A percentile compares a stretch with the other conserved stretches of the same genome.
Conservation (phyloP, 2,329 filamentous ascomycete genomes). For the Curvularia sp. region DNA sequence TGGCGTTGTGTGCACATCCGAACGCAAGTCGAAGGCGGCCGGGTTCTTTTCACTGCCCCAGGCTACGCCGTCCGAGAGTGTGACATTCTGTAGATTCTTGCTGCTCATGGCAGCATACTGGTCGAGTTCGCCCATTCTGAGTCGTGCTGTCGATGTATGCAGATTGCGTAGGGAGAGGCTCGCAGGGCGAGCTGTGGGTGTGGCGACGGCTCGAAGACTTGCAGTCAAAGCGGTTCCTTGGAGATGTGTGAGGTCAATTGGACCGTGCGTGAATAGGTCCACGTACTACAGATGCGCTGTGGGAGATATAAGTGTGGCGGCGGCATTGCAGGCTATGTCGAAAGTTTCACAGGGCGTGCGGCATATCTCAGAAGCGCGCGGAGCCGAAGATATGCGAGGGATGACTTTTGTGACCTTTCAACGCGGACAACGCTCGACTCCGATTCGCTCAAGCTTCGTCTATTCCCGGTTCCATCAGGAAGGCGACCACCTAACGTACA, state of each 20-base stretch:
- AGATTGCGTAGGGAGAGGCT: conserved; percentile 19
- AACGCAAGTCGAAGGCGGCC: conserved; percentile 64
- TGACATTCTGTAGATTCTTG: conserved; percentile 29
- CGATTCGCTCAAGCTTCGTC: conserved; percentile 1
- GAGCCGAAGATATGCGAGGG: conserved; percentile 10
- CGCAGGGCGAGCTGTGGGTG: conserved; percentile 18
- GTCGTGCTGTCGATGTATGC: conserved; percentile 24
- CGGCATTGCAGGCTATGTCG: conserved; percentile 33
- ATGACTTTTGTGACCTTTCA: background rate
- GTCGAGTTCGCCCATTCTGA: conserved; percentile 44
- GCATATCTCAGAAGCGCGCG: conserved; percentile 22
- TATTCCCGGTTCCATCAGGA: conserved; percentile 1
- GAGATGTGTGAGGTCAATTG: conserved; percentile 38
- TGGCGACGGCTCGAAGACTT: conserved; percentile 13
- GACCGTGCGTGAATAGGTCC: conserved; percentile 29
- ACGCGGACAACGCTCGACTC: conserved; percentile 3
- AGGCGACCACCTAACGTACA: conserved; percentile 1
- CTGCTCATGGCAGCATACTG: conserved; percentile 42
- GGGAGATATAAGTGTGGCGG: conserved; percentile 28
- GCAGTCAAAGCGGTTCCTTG: conserved; percentile 30
- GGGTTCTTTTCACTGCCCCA: conserved; percentile 57
- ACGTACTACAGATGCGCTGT: conserved; percentile 42
- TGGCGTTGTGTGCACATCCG: conserved; percentile 51
- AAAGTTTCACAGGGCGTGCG: conserved; percentile 18
- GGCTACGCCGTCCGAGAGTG: conserved; percentile 19